phyloP scores from a whole-genome alignment of 345 rosid genomes.

The Acer negundo region DNA sequence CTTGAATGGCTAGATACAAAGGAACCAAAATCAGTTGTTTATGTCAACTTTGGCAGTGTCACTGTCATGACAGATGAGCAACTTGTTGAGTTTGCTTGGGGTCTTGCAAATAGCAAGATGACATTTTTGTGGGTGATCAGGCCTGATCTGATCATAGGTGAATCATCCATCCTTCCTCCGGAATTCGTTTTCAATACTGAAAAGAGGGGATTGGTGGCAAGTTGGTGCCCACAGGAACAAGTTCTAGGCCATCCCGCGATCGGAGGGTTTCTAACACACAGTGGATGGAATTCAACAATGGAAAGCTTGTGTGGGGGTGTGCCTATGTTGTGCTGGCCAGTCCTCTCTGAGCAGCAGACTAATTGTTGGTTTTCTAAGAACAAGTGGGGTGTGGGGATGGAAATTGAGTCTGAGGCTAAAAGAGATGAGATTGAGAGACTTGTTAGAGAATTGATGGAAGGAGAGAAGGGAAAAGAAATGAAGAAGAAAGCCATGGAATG shows the following conservation, averaged over 20 bases:
- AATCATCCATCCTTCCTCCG: constrained; percentile 15
- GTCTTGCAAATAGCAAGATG: constrained; percentile 20
- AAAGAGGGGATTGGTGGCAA: not conserved
- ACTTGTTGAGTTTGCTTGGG: constrained; percentile 22
- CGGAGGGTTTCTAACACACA: not conserved
- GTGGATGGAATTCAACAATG: constrained; percentile 5
- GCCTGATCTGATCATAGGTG: constrained; percentile 19
- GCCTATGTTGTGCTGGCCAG: not conserved
- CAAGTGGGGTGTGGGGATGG: constrained; percentile 16
- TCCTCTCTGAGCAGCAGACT: not conserved
- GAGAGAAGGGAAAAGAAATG: constrained; percentile 17
- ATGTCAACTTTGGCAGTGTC: not conserved
- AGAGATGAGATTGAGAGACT: constrained; percentile 24
- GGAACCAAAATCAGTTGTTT: not conserved
- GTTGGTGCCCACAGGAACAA: constrained; percentile 10
- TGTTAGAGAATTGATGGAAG: constrained; percentile 23
- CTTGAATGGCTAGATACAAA: not conserved
- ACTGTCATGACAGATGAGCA: constrained; percentile 10
- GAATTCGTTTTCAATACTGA: not conserved
- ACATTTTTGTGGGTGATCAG: constrained; percentile 24
- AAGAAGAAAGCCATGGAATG: constrained; percentile 13
- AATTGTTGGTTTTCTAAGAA: not conserved
- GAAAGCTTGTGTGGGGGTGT: not conserved
- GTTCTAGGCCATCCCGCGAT: not conserved
- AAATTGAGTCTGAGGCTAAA: constrained; percentile 14